Base-by-base conservation (phyloP, 306 rosid genomes). In the Prunus salicina region DNA sequence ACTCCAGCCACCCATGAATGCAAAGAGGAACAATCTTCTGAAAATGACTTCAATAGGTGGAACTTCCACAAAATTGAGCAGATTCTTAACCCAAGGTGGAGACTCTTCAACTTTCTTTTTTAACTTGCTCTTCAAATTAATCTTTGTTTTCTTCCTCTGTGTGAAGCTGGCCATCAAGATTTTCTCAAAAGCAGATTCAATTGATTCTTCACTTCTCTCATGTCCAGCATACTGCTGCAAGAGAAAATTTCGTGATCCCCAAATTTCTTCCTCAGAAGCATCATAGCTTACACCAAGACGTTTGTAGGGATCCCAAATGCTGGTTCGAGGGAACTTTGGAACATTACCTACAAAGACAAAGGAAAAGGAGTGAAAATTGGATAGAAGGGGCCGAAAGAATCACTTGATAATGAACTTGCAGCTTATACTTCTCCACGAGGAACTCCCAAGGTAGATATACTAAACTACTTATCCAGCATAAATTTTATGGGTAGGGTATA, bases 1-100 rank as follows among this genome's bases (percentile, higher is more conserved):
- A 80, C 99, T 96, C 99, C 99, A 96, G 75, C 93, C 98, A 81
- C 86, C 97, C 98, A 93, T 93, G 89, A 96, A 93, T 60, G 91
- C 91, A 78, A 96, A 96, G 72, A 96, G 96, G 84, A 93, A 93
- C 82, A 93, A 80, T 82, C 99, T 87, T 86, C 98, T 88, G 41
- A 91, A 92, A 68, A 93, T 86, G 66, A 93, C 87, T 53, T 96
- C 98, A 22, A 84, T 75, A 1, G 98, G 96, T 46, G 99, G 96
- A 82, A 91, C 85, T 86, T 96, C 99, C 78, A 93, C 98, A 74
- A 82, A 89, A 78, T 78, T 73, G 74, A 96, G 89, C 82, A 91
- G 83, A 81, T 85, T 96, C 88, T 89, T 83, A 80, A 93, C 69
- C 98, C 98, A 96, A 53, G 99, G 91, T 46, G 99, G 99, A 76